phyloP scores from a whole-genome alignment of 371 early-diverging fungal genomes.

The Apophysomyces variabilis region DNA sequence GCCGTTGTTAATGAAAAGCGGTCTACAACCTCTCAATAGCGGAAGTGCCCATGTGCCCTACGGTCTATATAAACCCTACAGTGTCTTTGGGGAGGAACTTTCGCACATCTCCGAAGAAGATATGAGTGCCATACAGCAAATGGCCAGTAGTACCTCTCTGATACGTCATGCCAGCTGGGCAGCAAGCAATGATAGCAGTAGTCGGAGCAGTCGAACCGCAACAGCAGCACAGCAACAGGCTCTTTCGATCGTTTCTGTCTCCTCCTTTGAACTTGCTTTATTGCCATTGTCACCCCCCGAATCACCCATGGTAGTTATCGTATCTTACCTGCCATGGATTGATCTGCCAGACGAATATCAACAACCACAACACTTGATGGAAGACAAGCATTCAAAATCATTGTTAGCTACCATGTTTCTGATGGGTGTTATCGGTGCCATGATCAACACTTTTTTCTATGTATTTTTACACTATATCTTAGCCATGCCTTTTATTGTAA shows the following conservation, averaged over 20 bases:
- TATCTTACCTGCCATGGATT: background rate
- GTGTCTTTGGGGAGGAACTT: constrained; percentile 49
- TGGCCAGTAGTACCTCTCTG: constrained; percentile 21
- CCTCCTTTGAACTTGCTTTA: constrained; percentile 37
- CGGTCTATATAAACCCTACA: constrained; percentile 44
- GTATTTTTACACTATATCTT: constrained; percentile 32
- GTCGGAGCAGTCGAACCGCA: constrained; percentile 12
- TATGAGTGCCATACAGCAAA: constrained; percentile 35
- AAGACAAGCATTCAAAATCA: constrained; percentile 27
- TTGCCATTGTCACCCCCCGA: constrained; percentile 33
- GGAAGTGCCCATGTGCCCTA: constrained; percentile 17
- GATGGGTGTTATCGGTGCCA: constrained; percentile 29
- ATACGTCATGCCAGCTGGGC: constrained; percentile 17
- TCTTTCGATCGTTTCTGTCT: constrained; percentile 21
- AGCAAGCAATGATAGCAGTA: constrained; percentile 23
- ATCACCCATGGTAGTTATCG: constrained; percentile 32
- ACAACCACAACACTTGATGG: background rate
- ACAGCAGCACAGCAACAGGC: constrained; percentile 10
- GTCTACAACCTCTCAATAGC: constrained; percentile 27
- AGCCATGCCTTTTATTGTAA: constrained; percentile 27
- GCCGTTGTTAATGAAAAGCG: constrained; percentile 40
- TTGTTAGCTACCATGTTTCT: constrained; percentile 27
- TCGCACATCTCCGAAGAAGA: constrained; percentile 55
- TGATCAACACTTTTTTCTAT: constrained; percentile 37
- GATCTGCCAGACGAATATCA: constrained; percentile 8